Percentiles rank a stretch among this genome's conserved stretches.
Evolutionary conservation across 495 filamentous ascomycete species (phyloP).

Genomic region (Neurospora pannonica): DNA sequence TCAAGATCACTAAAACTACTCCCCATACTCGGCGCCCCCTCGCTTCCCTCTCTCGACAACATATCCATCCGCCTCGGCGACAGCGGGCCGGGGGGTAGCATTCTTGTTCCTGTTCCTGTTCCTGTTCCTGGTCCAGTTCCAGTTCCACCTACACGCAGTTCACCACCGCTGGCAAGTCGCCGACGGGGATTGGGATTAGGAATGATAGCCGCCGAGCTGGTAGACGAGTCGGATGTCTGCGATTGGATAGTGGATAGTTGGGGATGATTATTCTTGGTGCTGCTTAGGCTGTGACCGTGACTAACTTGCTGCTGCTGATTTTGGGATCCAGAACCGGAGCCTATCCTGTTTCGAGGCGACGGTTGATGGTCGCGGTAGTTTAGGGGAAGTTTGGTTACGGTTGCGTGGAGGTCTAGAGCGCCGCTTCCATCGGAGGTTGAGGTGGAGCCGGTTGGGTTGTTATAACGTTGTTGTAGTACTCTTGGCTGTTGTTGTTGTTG

Average conservation of each 20-base stretch:
- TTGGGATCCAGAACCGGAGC: neutral
- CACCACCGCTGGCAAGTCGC: neutral
- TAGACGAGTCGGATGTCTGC: slow-evolving; percentile 50
- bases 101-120: neutral
- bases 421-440: slow-evolving; percentile 7
- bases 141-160: neutral
- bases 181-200: slow-evolving; percentile 6
- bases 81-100: slow-evolving; percentile 7
- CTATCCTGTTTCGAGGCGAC: slow-evolving; percentile 11
- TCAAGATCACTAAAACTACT: slow-evolving; percentile 97
- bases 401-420: slow-evolving; percentile 51
- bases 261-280: neutral
- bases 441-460: neutral
- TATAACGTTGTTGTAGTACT: neutral
- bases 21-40: slow-evolving; percentile 91
- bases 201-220: slow-evolving; percentile 46
- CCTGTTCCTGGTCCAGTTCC: neutral
- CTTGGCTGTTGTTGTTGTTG: neutral
- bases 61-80: slow-evolving; percentile 50
- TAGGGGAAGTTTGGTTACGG: slow-evolving; percentile 34
- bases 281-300: neutral
- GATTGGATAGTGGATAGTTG: slow-evolving; percentile 13
- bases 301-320: slow-evolving; percentile 20
- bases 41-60: slow-evolving; percentile 58
- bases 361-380: slow-evolving; percentile 36